Evolutionary conservation across 2,329 filamentous ascomycete species (phyloP).

Genomic region (Leptoxyphium fumago): DNA sequence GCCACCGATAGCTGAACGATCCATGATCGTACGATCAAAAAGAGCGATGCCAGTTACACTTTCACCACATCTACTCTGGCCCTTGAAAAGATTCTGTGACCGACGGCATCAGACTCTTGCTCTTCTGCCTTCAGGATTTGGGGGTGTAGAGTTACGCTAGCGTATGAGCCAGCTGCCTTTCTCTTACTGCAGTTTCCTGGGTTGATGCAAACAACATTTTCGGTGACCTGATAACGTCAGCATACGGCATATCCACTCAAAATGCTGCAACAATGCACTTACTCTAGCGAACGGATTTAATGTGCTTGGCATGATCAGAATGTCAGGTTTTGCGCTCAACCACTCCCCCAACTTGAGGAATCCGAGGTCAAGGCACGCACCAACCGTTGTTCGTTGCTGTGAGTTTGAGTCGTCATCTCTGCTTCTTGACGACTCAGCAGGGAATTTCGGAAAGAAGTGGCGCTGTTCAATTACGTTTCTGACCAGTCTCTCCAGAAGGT

Average conservation of each 20-base stretch:
- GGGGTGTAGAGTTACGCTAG: constrained; percentile 60
- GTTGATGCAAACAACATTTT: constrained; percentile 81
- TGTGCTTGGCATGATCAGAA: constrained; percentile 68
- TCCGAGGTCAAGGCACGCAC: constrained; percentile 65
- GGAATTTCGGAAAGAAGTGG: constrained; percentile 82
- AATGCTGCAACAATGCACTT: constrained; percentile 17
- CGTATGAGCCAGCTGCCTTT: constrained; percentile 71
- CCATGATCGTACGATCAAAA: not conserved
- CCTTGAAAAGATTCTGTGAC: constrained; percentile 66
- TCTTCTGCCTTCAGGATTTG: constrained; percentile 45
- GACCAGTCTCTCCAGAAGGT: constrained; percentile 56
- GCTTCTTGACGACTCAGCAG: constrained; percentile 54
- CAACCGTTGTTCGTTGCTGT: constrained; percentile 38
- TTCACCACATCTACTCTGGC: constrained; percentile 75
- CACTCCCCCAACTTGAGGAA: constrained; percentile 86
- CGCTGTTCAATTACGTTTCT: constrained; percentile 75
- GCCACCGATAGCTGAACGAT: not conserved
- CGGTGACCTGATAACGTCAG: constrained; percentile 52
- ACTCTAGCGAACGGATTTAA: constrained; percentile 82
- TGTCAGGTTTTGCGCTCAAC: constrained; percentile 70
- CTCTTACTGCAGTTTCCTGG: constrained; percentile 78
- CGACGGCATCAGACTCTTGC: constrained; percentile 42
- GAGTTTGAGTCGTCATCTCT: constrained; percentile 27
- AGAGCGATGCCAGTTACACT: constrained; percentile 37
- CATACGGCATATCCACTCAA: constrained; percentile 3